Conservation (phyloP, 1,284 basidiomycete species). For the Exobasidium rhododendri region DNA sequence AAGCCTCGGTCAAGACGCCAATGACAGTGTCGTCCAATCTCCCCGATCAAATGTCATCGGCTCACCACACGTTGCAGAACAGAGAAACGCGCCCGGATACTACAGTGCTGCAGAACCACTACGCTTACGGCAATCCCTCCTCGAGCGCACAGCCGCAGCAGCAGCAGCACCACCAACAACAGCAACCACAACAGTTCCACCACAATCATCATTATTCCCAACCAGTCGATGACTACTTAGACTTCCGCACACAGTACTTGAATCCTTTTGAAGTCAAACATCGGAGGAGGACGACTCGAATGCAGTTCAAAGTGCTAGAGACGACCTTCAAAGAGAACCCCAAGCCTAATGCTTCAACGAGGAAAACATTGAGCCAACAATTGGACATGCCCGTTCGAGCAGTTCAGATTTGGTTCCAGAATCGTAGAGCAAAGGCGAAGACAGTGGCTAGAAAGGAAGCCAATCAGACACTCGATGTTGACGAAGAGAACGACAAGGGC, state of each 20-base stretch:
- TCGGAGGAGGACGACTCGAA: slow-evolving; percentile 41
- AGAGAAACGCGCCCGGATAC: no score
- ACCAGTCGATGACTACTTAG: background rate
- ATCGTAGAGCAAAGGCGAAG: slow-evolving; percentile 44
- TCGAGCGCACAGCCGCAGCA: no score
- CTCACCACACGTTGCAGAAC: no score
- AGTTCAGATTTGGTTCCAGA: slow-evolving; percentile 27
- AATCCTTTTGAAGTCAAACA: slow-evolving; percentile 50
- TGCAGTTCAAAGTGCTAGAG: slow-evolving; percentile 43
- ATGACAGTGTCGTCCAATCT: no score
- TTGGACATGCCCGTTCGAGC: slow-evolving; percentile 42
- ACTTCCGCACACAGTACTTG: slow-evolving; percentile 27
- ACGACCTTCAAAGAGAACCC: slow-evolving; percentile 38
- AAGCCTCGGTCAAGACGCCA: no score
- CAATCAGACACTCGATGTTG: background rate
- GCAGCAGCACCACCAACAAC: no score
- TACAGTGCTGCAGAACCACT: no score
- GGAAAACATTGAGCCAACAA: slow-evolving; percentile 36
- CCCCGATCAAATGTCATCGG: no score
- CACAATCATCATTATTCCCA: background rate
- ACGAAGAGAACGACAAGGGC: background rate
- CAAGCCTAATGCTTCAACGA: slow-evolving; percentile 37
- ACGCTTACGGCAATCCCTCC: no score
- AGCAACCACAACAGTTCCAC: no score
- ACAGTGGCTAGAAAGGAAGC: slow-evolving; percentile 28